Evolutionary conservation across 192 early-diverging fungal species (phyloP).

Genomic region (Backusella sp.): DNA sequence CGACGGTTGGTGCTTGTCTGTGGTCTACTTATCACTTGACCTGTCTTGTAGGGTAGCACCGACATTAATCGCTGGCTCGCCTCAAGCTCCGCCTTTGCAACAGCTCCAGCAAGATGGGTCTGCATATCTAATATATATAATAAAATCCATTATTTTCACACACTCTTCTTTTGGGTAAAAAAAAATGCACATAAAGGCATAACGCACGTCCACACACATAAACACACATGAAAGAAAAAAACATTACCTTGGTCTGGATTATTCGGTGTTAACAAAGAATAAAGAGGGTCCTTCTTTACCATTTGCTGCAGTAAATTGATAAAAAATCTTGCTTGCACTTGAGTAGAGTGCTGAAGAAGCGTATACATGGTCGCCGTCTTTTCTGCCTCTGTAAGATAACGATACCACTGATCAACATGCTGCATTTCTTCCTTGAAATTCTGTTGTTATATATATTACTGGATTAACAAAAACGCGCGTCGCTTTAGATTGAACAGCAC

Average conservation of each 20-base stretch:
- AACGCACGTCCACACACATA: not conserved
- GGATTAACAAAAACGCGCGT: not conserved
- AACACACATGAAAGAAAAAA: not conserved
- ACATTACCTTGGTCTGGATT: constrained; percentile 49
- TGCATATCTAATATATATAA: constrained; percentile 36
- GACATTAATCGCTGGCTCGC: constrained; percentile 35
- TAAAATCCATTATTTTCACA: not conserved
- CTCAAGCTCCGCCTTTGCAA: constrained; percentile 58
- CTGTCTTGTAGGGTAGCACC: constrained; percentile 36
- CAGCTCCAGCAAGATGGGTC: constrained; percentile 48
- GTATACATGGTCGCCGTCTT: constrained; percentile 89
- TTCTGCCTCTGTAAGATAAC: constrained; percentile 86
- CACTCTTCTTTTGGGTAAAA: not conserved
- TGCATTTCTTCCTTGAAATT: constrained; percentile 89
- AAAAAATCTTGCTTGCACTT: constrained; percentile 93
- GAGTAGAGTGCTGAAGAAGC: constrained; percentile 85
- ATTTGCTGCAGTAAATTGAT: constrained; percentile 92
- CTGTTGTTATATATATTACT: not conserved
- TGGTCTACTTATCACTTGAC: constrained; percentile 29
- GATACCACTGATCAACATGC: constrained; percentile 97
- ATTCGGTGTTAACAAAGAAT: constrained; percentile 52
- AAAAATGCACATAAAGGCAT: not conserved
- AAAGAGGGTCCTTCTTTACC: constrained; percentile 80
- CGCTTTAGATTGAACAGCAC: not conserved
- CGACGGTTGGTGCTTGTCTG: constrained; percentile 19